These are phyloP conservation scores for Kalaharituber pfeilii DNA, from an alignment of 2,329 filamentous ascomycete species.

Conservation along the genomic window DNA sequence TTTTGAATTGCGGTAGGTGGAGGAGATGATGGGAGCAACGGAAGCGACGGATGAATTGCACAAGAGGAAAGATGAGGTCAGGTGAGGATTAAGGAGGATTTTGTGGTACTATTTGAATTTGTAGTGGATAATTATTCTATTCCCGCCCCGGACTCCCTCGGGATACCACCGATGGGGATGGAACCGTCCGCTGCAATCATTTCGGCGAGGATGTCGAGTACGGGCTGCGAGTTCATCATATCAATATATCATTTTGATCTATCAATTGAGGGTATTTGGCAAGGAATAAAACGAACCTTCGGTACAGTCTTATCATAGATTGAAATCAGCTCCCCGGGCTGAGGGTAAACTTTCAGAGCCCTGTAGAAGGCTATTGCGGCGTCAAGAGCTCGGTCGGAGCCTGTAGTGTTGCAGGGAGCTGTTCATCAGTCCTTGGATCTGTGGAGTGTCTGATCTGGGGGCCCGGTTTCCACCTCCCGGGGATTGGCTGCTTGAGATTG, in stretches of 20 bases:
- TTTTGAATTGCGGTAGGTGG: too few species aligned
- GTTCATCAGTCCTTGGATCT: neutral
- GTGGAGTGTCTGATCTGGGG: too few species aligned
- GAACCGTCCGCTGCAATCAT: constrained; percentile 76
- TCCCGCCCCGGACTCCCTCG: constrained; percentile 4
- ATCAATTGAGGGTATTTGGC: constrained; percentile 10
- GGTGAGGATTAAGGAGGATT: too few species aligned
- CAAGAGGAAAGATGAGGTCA: too few species aligned
- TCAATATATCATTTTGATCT: too few species aligned
- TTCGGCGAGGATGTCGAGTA: constrained; percentile 88
- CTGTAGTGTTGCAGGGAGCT: constrained; percentile 31
- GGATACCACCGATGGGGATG: constrained; percentile 13
- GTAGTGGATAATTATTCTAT: constrained; percentile 17
- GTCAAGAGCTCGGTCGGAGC: constrained; percentile 49
- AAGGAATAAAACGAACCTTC: constrained; percentile 48
- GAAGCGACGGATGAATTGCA: too few species aligned
- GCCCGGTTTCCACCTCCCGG: neutral
- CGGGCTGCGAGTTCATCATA: constrained; percentile 45
- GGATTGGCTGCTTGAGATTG: neutral
- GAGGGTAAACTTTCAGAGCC: constrained; percentile 94
- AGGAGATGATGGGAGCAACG: too few species aligned
- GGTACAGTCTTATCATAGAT: constrained; percentile 99
- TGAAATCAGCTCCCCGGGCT: constrained; percentile 75
- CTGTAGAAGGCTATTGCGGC: constrained; percentile 94
- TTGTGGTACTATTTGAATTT: neutral